Percentiles rank a stretch among this genome's conserved stretches.
These are phyloP conservation scores for Juncus inflexus DNA, from an alignment of 176 grass and related monocot genomes.

Conservation along the genomic window DNA sequence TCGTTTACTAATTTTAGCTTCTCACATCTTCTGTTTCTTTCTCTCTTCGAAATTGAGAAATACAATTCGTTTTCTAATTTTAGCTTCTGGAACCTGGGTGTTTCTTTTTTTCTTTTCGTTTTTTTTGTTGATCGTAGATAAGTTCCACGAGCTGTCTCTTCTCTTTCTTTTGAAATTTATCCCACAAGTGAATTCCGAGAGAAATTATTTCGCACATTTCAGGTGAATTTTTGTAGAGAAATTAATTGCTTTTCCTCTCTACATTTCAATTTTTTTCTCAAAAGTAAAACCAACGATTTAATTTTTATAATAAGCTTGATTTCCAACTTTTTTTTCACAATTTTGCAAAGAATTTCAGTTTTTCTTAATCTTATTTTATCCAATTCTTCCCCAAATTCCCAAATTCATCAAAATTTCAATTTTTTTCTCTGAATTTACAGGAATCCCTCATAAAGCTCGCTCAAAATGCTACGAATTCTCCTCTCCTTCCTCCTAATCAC, in stretches of 20 bases:
- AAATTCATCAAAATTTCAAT: background rate
- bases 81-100: background rate
- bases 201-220: constrained; percentile 8
- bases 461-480: constrained; percentile 22
- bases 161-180: constrained; percentile 17
- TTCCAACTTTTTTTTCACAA: background rate
- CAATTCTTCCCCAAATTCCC: background rate
- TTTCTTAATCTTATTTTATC: background rate
- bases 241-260: background rate
- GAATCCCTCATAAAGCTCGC: constrained; percentile 8
- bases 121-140: background rate
- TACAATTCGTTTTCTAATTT: too few relatives aligned
- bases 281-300: background rate
- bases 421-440: constrained; percentile 8
- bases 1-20: too few relatives aligned
- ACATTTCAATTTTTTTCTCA: constrained; percentile 3
- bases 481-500: constrained; percentile 47
- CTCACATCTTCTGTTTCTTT: too few relatives aligned
- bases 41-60: too few relatives aligned
- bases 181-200: constrained; percentile 13
- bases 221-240: background rate
- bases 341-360: background rate
- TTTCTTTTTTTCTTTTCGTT: background rate
- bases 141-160: background rate
- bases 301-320: background rate